Percentiles rank a stretch among this genome's conserved stretches.
These are phyloP conservation scores for Phanerodontia chrysosporium DNA, from an alignment of 768 basidiomycete genomes.

Conservation along the genomic window DNA sequence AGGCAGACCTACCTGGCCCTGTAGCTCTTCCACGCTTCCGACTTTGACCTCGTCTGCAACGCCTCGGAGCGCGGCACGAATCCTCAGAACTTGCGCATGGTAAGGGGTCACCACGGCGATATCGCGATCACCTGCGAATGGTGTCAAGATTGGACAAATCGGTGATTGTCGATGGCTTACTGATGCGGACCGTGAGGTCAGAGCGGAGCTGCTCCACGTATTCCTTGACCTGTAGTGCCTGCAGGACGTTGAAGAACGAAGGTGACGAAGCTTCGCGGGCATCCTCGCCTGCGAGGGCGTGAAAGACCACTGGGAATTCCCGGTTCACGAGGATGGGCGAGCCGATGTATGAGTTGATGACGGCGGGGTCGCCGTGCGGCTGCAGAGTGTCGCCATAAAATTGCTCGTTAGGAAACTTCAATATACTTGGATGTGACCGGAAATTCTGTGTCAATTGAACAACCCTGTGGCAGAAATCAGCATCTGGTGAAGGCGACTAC, in stretches of 20 bases:
- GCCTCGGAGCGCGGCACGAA: slow-evolving; percentile 34
- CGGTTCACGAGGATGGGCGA: slow-evolving; percentile 31
- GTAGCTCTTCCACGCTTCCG: slow-evolving; percentile 64
- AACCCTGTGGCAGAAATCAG: slow-evolving; percentile 40
- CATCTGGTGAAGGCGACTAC: no score
- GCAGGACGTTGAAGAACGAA: slow-evolving; percentile 68
- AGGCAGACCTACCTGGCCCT: slow-evolving; percentile 57
- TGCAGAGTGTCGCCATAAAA: slow-evolving; percentile 57
- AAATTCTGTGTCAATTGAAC: slow-evolving; percentile 64
- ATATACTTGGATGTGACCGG: slow-evolving; percentile 57
- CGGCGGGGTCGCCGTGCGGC: slow-evolving; percentile 35
- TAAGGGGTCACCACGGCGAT: slow-evolving; percentile 65
- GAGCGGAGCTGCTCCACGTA: slow-evolving; percentile 32
- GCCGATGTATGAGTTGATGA: slow-evolving; percentile 25
- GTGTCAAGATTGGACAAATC: not conserved
- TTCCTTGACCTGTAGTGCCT: slow-evolving; percentile 47
- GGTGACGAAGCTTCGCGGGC: slow-evolving; percentile 64
- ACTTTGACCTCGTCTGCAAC: slow-evolving; percentile 42
- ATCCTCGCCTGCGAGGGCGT: slow-evolving; percentile 56
- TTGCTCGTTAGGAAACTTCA: slow-evolving; percentile 54
- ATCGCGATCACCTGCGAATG: slow-evolving; percentile 38
- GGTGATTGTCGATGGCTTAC: slow-evolving; percentile 27
- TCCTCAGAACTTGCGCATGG: slow-evolving; percentile 51
- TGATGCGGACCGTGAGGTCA: slow-evolving; percentile 33
- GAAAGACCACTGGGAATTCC: slow-evolving; percentile 60